Percentiles rank a stretch among this genome's conserved stretches.
These are phyloP conservation scores for Astragalus glycyphyllos DNA, from an alignment of 306 rosid species.

Conservation along the genomic window DNA sequence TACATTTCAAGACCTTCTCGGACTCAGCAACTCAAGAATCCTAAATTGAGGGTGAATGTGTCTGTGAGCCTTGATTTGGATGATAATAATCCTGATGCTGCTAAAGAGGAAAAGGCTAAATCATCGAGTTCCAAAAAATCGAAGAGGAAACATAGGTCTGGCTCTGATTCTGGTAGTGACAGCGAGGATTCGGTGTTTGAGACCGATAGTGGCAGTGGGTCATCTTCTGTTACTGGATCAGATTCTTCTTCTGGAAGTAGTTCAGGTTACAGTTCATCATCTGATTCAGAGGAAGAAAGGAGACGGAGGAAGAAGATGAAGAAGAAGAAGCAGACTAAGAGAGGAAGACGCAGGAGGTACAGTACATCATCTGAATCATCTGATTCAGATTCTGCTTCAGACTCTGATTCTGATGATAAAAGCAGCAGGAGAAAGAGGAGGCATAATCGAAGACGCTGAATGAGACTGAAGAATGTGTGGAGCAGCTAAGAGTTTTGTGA, in stretches of 20 bases:
- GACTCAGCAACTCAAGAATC: slow-evolving; percentile 91
- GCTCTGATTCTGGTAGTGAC: slow-evolving; percentile 66
- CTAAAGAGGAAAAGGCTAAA: slow-evolving; percentile 59
- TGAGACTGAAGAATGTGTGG: slow-evolving; percentile 28
- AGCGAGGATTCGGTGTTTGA: slow-evolving; percentile 95
- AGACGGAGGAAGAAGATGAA: slow-evolving; percentile 69
- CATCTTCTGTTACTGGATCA: slow-evolving; percentile 81
- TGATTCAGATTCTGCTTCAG: slow-evolving; percentile 70
- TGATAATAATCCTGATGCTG: slow-evolving; percentile 45
- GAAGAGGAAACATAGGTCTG: slow-evolving; percentile 78
- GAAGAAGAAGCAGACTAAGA: slow-evolving; percentile 79
- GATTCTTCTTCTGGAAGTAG: slow-evolving; percentile 80
- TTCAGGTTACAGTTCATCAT: slow-evolving; percentile 71
- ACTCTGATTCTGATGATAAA: slow-evolving; percentile 79
- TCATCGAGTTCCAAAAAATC: slow-evolving; percentile 55
- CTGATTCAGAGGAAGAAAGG: slow-evolving; percentile 89
- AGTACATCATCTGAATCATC: slow-evolving; percentile 86
- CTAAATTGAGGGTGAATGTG: slow-evolving; percentile 76
- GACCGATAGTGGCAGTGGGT: slow-evolving; percentile 83
- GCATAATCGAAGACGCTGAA: slow-evolving; percentile 60
- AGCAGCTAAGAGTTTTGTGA: slow-evolving; percentile 21
- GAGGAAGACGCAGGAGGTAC: slow-evolving; percentile 64
- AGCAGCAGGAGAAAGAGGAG: slow-evolving; percentile 73
- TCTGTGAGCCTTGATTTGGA: slow-evolving; percentile 64
- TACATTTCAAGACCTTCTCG: slow-evolving; percentile 94